Percentiles rank a stretch among this genome's conserved stretches.
These are phyloP conservation scores for Fusarium agapanthi DNA, from an alignment of 2,329 filamentous ascomycete genomes.

Conservation along the genomic window DNA sequence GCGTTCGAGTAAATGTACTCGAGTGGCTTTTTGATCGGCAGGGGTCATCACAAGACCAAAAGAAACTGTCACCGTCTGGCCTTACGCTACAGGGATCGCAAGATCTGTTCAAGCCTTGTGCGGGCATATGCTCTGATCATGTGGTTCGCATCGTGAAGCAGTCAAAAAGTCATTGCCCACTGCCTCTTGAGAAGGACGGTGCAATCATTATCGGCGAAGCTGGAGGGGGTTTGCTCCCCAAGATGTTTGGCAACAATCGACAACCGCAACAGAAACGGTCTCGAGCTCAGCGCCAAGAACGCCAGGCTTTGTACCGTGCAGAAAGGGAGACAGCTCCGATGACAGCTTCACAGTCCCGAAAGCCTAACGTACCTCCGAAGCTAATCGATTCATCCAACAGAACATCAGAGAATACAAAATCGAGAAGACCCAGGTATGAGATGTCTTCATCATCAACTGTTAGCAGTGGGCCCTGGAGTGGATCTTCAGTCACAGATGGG, in stretches of 20 bases:
- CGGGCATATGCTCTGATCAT: background rate
- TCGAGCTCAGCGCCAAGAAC: background rate
- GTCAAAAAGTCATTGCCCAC: background rate
- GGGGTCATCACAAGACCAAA: background rate
- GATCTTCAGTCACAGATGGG: background rate
- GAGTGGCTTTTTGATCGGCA: background rate
- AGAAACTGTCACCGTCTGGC: background rate
- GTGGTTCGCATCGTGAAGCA: background rate
- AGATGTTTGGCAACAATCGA: background rate
- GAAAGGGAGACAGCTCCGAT: background rate
- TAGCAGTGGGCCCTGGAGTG: background rate
- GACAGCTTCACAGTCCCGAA: fast-evolving
- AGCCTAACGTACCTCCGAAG: background rate
- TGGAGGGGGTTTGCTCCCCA: background rate
- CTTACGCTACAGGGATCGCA: background rate
- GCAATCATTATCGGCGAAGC: background rate
- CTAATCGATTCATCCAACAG: fast-evolving
- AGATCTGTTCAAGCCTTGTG: background rate
- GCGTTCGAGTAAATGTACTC: fast-evolving
- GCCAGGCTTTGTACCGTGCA: background rate
- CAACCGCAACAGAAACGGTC: background rate
- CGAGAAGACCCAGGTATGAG: background rate
- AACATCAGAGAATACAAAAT: background rate
- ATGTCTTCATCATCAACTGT: background rate
- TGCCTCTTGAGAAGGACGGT: background rate